Evolutionary conservation across 768 basidiomycete genomes (phyloP).

Genomic region (Tylopilus felleus): DNA sequence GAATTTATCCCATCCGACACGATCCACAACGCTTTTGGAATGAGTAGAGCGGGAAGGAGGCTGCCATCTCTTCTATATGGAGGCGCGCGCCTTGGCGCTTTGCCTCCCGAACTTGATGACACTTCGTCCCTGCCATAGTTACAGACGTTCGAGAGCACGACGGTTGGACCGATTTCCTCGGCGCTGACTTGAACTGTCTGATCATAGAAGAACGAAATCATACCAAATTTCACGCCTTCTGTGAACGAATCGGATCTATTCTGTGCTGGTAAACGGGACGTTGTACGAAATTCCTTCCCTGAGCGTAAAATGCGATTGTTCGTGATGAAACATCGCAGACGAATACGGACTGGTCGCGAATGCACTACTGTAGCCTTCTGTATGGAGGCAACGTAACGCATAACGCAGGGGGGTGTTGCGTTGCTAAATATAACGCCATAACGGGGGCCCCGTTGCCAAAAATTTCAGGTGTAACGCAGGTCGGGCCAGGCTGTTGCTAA

Average conservation of each 20-base stretch:
- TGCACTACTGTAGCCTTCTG: no score
- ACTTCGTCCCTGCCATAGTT: not conserved
- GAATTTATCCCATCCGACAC: not conserved
- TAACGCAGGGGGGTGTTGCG: no score
- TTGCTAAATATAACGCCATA: no score
- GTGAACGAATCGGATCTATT: no score
- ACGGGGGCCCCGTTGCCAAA: no score
- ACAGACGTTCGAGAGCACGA: not conserved
- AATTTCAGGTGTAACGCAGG: no score
- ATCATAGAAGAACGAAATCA: not conserved
- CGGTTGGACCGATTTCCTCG: not conserved
- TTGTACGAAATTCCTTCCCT: no score
- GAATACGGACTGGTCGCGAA: not conserved
- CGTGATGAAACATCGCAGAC: not conserved
- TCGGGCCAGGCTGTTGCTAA: no score
- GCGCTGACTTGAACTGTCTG: not conserved
- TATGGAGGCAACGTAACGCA: no score
- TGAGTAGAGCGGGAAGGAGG: no score
- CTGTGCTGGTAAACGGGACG: no score
- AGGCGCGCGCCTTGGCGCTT: not conserved
- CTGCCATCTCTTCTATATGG: no score
- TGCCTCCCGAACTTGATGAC: not conserved
- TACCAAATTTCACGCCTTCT: not conserved
- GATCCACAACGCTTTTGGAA: not conserved
- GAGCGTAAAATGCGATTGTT: not conserved